A percentile compares a stretch with the other conserved stretches of the same genome.
These are phyloP conservation scores for Lunasporangiospora selenospora DNA, from an alignment of 192 early-diverging fungal species.

Conservation along the genomic window DNA sequence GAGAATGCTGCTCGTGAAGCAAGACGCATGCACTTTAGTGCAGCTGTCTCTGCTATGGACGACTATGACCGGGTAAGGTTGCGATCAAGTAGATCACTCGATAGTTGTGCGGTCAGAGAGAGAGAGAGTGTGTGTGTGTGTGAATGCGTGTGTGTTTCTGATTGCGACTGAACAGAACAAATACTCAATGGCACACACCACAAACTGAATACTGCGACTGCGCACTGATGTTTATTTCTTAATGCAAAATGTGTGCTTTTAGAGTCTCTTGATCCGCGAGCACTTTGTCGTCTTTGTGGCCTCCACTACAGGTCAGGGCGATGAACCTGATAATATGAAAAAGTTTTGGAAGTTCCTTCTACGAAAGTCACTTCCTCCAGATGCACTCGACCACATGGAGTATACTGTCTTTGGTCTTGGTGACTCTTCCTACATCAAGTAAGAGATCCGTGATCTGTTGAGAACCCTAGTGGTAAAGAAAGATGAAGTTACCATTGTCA, in stretches of 20 bases:
- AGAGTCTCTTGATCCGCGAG: slow-evolving; percentile 67
- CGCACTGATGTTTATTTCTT: not conserved
- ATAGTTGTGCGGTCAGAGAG: too few species aligned
- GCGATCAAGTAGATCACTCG: too few species aligned
- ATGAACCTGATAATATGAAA: slow-evolving; percentile 91
- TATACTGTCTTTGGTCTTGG: slow-evolving; percentile 95
- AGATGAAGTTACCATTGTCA: too few species aligned
- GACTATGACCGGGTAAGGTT: slow-evolving; percentile 65
- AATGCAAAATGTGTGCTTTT: not conserved
- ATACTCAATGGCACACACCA: too few species aligned
- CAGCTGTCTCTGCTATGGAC: slow-evolving; percentile 77
- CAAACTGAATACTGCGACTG: too few species aligned
- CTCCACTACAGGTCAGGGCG: slow-evolving; percentile 95
- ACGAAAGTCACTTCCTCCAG: slow-evolving; percentile 74
- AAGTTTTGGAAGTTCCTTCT: slow-evolving; percentile 92
- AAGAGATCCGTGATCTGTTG: too few species aligned
- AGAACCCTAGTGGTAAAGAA: too few species aligned
- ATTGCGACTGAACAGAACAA: too few species aligned
- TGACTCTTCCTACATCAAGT: slow-evolving; percentile 92
- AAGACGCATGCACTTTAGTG: slow-evolving; percentile 73
- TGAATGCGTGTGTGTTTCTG: too few species aligned
- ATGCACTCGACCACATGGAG: slow-evolving; percentile 67
- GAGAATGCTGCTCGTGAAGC: slow-evolving; percentile 83
- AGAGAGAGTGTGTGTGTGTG: too few species aligned
- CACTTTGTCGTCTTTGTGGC: slow-evolving; percentile 82